A percentile compares a stretch with the other conserved stretches of the same genome.
These are phyloP conservation scores for Myxozyma melibiosi DNA, from an alignment of 805 yeast species.

Conservation along the genomic window DNA sequence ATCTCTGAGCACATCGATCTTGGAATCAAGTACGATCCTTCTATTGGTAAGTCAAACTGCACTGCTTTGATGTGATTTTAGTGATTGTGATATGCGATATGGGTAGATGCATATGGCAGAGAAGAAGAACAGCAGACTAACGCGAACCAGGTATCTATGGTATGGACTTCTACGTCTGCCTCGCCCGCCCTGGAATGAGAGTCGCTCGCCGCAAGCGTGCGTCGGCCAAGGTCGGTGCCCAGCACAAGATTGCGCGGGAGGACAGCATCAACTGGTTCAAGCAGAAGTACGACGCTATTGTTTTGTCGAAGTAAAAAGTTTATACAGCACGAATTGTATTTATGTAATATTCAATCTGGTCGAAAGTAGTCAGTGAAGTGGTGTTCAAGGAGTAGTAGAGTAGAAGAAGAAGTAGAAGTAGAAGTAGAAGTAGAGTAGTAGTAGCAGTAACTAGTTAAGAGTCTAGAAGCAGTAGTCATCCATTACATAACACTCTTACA, in stretches of 20 bases:
- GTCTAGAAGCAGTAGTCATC: too few species aligned
- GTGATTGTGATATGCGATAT: too few species aligned
- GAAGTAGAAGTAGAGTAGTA: too few species aligned
- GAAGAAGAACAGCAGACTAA: background rate
- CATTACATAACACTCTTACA: too few species aligned
- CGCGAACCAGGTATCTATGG: constrained; percentile 88
- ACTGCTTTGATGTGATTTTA: too few species aligned
- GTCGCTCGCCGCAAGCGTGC: constrained; percentile 93
- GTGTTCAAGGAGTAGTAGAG: background rate
- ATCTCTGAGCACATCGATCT: constrained; percentile 98
- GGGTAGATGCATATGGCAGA: too few species aligned
- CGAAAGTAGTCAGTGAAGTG: background rate
- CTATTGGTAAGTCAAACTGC: constrained; percentile 52
- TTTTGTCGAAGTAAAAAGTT: constrained; percentile 48
- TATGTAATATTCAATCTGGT: background rate
- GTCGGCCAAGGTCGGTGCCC: constrained; percentile 83
- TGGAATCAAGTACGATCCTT: constrained; percentile 99
- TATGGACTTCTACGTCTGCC: constrained; percentile 98
- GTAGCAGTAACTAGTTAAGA: too few species aligned
- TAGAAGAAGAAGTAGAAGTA: too few species aligned
- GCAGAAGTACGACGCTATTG: constrained; percentile 99
- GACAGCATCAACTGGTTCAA: constrained; percentile 98
- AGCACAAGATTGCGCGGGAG: constrained; percentile 88
- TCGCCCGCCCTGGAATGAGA: constrained; percentile 99
- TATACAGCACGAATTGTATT: background rate